Base-by-base conservation (phyloP, 768 basidiomycete genomes). In the Panellus pusillus region DNA sequence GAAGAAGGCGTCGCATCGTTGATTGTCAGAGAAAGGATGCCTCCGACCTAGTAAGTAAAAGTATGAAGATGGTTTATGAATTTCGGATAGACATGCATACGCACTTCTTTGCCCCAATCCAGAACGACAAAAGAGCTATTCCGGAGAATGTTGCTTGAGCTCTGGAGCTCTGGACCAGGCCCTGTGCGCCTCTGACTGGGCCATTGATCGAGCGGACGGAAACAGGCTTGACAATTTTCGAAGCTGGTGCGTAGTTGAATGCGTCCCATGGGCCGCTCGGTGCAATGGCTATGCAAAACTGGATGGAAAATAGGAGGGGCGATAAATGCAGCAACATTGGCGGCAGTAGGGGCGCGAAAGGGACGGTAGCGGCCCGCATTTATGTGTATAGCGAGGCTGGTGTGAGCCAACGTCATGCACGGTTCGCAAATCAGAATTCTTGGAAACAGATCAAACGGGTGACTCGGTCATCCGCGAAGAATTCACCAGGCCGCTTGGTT, bases 241-340 rank as follows among this genome's bases (percentile, higher is more conserved):
- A 66, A 1, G 61, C 43, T 4, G 75, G 75, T 1, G 76, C 74
- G 38, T 64, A 73, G 52, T 76, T 77, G 61, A 77, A 78, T 13
- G 55, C 57, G 55, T 78, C 75, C 76, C 75, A 77, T 45, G 74
- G 72, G 15, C 76, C 75, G 29, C 52, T 46, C 1, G 75, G 75
- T 9, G 74, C 76, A 36, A 65, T 42, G 11, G 62, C 66, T 37
- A 29, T 24, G 40, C 41, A 55, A 15, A 56, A 17, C 17, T 47
- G 13, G n/a, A 38, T 32, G 28, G 24, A n/a, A 15, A 50, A 36
- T 4, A 53, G 1, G n/a, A 52, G 40, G 4, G 41, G 37, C 9
- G 29, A 41, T 11, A 41, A 14, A 8, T 27, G 44, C 2, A 47
- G 15, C 9, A 47, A n/a, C 50, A 56, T 56, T 35, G 7, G 32